A percentile compares a stretch with the other conserved stretches of the same genome.
These are phyloP conservation scores for Murraya koenigii DNA, from an alignment of 345 rosid species.

Conservation along the genomic window DNA sequence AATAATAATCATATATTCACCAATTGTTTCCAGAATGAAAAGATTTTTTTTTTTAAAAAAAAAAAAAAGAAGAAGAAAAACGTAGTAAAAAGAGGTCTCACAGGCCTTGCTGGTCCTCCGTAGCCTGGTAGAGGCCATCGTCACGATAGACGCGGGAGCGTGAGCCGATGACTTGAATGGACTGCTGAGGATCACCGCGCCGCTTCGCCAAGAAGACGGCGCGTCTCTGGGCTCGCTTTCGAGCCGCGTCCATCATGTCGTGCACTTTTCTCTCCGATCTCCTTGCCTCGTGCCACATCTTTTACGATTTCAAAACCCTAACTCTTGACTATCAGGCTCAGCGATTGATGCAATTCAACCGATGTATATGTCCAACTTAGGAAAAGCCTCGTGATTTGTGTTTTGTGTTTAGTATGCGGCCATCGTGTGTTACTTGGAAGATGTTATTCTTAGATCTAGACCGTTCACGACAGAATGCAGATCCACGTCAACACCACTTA, in stretches of 20 bases:
- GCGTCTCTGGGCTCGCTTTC: slow-evolving; percentile 90
- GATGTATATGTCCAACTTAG: background rate
- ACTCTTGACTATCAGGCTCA: background rate
- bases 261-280: slow-evolving; percentile 97
- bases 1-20: background rate
- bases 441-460: background rate
- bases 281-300: slow-evolving; percentile 99
- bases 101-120: slow-evolving; percentile 92
- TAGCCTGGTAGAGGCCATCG: slow-evolving; percentile 84
- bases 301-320: slow-evolving; percentile 17
- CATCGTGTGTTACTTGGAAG: background rate
- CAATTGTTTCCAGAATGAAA: background rate
- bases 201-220: slow-evolving; percentile 86
- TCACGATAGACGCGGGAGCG: slow-evolving; percentile 79
- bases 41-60: too few relatives aligned
- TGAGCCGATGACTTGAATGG: slow-evolving; percentile 71
- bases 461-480: background rate
- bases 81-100: slow-evolving; percentile 20
- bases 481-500: background rate
- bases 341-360: background rate
- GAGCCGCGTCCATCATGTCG: slow-evolving; percentile 99
- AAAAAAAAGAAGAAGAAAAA: background rate
- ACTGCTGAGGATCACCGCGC: slow-evolving; percentile 94
- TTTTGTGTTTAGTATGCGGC: too few relatives aligned
- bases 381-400: too few relatives aligned